Conservation (phyloP, 306 rosid genomes). For the Albizia julibrissin region DNA sequence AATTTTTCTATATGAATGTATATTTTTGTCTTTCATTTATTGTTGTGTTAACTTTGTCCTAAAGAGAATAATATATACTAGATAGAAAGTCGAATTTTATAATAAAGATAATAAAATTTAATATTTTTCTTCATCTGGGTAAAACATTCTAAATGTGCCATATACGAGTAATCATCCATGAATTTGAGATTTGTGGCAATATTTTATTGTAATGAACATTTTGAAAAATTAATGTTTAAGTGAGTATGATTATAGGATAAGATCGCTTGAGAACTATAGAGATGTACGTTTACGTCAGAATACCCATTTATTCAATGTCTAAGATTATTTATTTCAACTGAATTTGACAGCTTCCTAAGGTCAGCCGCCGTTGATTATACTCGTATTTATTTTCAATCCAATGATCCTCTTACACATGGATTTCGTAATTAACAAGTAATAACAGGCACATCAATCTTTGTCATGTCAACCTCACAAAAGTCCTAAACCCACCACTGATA, state of each 20-base stretch:
- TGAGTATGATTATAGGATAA: not conserved
- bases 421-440: not conserved
- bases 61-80: too few relatives aligned
- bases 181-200: not conserved
- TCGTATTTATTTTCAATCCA: not conserved
- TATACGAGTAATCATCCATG: not conserved
- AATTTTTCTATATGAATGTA: too few relatives aligned
- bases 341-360: not conserved
- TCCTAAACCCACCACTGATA: not conserved
- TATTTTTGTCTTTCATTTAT: too few relatives aligned
- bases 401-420: not conserved
- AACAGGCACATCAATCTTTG: not conserved
- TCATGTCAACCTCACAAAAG: not conserved
- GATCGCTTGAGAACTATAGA: not conserved
- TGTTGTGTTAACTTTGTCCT: too few relatives aligned
- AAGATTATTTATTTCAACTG: not conserved
- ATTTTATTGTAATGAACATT: not conserved
- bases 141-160: too few relatives aligned
- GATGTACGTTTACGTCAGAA: not conserved
- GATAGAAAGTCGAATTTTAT: too few relatives aligned
- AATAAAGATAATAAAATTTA: too few relatives aligned
- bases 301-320: not conserved
- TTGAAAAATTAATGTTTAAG: not conserved
- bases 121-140: too few relatives aligned
- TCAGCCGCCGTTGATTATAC: not conserved